Percentiles rank a stretch among this genome's conserved stretches.
These are phyloP conservation scores for Ophiostoma novo-ulmi DNA, from an alignment of 2,329 filamentous ascomycete genomes.

Conservation along the genomic window DNA sequence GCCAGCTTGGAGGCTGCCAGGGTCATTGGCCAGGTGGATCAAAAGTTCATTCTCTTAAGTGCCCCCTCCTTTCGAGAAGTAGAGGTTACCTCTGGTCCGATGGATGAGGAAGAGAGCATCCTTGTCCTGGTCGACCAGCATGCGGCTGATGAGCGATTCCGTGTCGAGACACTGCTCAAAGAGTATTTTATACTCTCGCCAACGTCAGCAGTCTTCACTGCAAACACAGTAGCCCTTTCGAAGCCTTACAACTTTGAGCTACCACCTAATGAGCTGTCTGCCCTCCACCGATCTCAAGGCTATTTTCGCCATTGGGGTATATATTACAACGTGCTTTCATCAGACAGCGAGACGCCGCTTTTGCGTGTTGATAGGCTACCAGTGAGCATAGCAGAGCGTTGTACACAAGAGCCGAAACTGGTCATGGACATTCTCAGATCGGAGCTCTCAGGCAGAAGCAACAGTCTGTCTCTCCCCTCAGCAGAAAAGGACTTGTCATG, in stretches of 20 bases:
- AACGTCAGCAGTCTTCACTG: slow-evolving; percentile 28
- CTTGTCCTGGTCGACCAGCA: slow-evolving; percentile 87
- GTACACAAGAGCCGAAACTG: slow-evolving; percentile 64
- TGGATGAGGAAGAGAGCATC: neutral
- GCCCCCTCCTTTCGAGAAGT: slow-evolving; percentile 36
- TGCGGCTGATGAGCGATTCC: slow-evolving; percentile 83
- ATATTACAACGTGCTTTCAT: slow-evolving; percentile 44
- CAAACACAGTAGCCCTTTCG: slow-evolving; percentile 37
- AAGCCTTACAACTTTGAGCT: slow-evolving; percentile 62
- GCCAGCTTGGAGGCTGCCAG: slow-evolving; percentile 53
- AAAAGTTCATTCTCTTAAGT: slow-evolving; percentile 77
- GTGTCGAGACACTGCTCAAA: slow-evolving; percentile 66
- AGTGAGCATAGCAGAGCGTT: slow-evolving; percentile 68
- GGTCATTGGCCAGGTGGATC: slow-evolving; percentile 78
- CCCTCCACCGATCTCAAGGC: slow-evolving; percentile 50
- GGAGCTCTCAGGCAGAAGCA: slow-evolving; percentile 48
- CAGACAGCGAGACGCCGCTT: slow-evolving; percentile 23
- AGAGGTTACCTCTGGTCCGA: neutral
- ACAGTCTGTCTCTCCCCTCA: neutral
- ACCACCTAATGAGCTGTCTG: slow-evolving; percentile 51
- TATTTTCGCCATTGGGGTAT: slow-evolving; percentile 74
- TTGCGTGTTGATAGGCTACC: slow-evolving; percentile 60
- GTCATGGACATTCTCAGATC: slow-evolving; percentile 49
- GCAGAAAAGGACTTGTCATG: neutral
- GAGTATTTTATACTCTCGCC: slow-evolving; percentile 40